A percentile compares a stretch with the other conserved stretches of the same genome.
Conservation (phyloP, 2,329 filamentous ascomycete genomes). For the Fusarium sp. region DNA sequence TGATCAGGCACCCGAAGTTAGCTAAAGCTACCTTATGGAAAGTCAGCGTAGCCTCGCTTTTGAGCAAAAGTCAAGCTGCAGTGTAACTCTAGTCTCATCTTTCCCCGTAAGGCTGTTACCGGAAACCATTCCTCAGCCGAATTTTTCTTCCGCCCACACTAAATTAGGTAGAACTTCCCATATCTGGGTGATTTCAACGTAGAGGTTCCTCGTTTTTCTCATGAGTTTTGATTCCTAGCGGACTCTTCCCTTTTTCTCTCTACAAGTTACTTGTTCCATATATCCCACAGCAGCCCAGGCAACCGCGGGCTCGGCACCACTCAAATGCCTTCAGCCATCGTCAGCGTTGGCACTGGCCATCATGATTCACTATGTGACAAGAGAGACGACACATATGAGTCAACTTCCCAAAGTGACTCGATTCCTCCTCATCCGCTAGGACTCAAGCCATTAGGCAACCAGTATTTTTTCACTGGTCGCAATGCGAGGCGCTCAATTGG, state of each 20-base stretch:
- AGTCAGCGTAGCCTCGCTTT: background rate
- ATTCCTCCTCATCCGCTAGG: constrained; percentile 84
- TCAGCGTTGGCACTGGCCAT: constrained; percentile 13
- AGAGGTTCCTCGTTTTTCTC: constrained; percentile 6
- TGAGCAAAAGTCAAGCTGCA: constrained; percentile 6
- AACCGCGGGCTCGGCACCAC: background rate
- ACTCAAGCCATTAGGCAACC: constrained; percentile 88
- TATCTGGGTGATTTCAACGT: background rate
- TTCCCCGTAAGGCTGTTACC: constrained; percentile 1
- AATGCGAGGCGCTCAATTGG: constrained; percentile 76
- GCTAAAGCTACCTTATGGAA: background rate
- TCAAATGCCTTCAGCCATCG: constrained; percentile 35
- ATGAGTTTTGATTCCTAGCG: background rate
- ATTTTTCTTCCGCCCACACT: constrained; percentile 34
- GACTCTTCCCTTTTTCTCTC: background rate
- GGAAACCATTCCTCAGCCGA: constrained; percentile 28
- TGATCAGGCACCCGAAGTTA: background rate
- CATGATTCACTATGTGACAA: constrained; percentile 32
- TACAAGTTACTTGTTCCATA: background rate
- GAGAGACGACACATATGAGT: constrained; percentile 38
- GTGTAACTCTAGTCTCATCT: constrained; percentile 15
- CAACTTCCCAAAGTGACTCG: constrained; percentile 49
- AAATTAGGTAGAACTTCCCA: constrained; percentile 21
- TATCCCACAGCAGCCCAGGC: background rate
- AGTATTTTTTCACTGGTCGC: constrained; percentile 69